Base-by-base conservation (phyloP, 2,329 filamentous ascomycete species). In the Beauveria scarabaeidicola region DNA sequence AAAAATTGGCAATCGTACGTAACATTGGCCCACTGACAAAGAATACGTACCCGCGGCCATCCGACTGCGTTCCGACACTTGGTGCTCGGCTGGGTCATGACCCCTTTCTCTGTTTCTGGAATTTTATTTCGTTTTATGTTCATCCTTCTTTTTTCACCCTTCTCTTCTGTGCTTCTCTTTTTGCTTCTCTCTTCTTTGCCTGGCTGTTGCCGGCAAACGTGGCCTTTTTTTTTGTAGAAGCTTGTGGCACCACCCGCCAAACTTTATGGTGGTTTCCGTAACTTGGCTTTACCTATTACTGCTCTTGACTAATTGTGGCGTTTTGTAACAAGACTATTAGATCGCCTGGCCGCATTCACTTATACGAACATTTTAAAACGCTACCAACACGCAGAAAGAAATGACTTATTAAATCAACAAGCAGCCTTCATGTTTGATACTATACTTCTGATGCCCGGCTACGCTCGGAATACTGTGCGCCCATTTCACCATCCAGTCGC, bases 401-500 rank as follows among this genome's bases (percentile, higher is more conserved):
- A 5, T 11, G 11, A 32, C 10, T 32, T 4, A 11, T 32, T 32
- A 11, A 32, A 32, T 32, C 29, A 32, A 32, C 29, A 32, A 32
- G 29, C 10, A 11, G 29, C 3, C 11, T 32, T 5, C 29, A 32
- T 11, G 11, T 32, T 11, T 32, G 10, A 32, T 46, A 23, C 43
- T 46, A 25, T 46, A 13, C 19, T 46, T 46, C 21, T 50, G 27
- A 10, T 36, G 17, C 8, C n/a, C 47, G 11, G 50, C 21, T 52
- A 40, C 53, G 43, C 53, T 44, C 27, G n/a, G 47, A 40, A 56
- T 56, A 48, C 29, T n/a, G 2, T 32, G 29, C 21, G 47, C 81
- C 58, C 55, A 63, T 19, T 61, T 59, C 2, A 46, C 59, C 61
- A 63, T 62, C 61, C 61, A 64, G 2, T 62, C 60, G 3, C 25